Evolutionary conservation across 2,329 filamentous ascomycete species (phyloP), one percentile per base, ranked within the genome.

Genomic region (Fusarium coicis): DNA sequence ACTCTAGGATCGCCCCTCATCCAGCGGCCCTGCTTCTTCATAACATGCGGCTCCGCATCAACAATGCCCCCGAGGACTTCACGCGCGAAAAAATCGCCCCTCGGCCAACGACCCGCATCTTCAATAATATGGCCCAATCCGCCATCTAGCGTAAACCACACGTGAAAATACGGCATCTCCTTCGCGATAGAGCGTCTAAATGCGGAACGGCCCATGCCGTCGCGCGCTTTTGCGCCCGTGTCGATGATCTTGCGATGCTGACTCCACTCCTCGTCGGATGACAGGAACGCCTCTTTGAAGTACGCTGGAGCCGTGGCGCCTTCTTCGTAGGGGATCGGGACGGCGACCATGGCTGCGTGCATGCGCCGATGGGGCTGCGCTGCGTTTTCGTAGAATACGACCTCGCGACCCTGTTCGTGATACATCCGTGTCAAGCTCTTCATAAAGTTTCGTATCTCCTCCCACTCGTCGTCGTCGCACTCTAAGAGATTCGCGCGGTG

Each of bases 381-480:
- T 5, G 96, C 96, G 80, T 99, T 98, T 80, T 99, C 96, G 85
- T 99, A 99, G 84, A 99, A 99, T 71, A 99, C 86, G 15, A 98
- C 95, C 77, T 96, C 94, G 57, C 93, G 93, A 16, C 95, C 95
- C 81, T 97, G 94, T 47, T 95, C 93, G 83, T 97, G 94, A 83
- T 98, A 99, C 90, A 98, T 93, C 49, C 96, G 91, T 9, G 93
- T 98, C 26, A 99, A 87, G 66, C 91, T 93, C 85, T 99, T 99
- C 96, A 98, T 98, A 80, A 99, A 99, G 81, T 99, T 99, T 75
- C 96, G 93, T 10, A 99, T 92, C 83, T 99, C 96, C 80, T 99
- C 96, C 97, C 97, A 99, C 81, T 99, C 96, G 79, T 99, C 96
- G 79, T 99, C 96, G 81, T 98, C 96, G 81, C 96, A 99, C 82